These are phyloP conservation scores for Parasitella parasitica DNA, from an alignment of 371 early-diverging fungal genomes.

Conservation along the genomic window DNA sequence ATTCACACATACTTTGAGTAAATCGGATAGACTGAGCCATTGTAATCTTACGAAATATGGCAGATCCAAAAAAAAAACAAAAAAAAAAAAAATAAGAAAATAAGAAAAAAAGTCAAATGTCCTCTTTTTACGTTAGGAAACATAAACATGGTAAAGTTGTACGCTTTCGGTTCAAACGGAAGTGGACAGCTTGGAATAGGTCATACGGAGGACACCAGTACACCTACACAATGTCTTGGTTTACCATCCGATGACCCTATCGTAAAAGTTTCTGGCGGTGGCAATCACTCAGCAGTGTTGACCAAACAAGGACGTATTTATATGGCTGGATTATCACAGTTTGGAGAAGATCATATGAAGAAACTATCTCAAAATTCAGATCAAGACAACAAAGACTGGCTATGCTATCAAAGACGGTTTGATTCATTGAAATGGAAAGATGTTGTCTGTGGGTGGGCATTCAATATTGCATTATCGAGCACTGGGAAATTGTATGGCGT, in stretches of 20 bases:
- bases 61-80: no score
- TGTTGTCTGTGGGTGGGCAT: constrained; percentile 65
- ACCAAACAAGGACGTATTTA: constrained; percentile 29
- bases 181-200: constrained; percentile 65
- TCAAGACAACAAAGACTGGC: constrained; percentile 8
- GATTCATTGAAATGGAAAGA: constrained; percentile 31
- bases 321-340: constrained; percentile 21
- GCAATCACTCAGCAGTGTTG: constrained; percentile 64
- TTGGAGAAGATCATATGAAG: constrained; percentile 9
- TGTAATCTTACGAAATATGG: no score
- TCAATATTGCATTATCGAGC: constrained; percentile 43
- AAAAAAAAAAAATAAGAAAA: no score
- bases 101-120: no score
- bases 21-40: no score
- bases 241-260: constrained; percentile 23
- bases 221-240: constrained; percentile 28
- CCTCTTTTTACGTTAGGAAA: no score
- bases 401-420: constrained; percentile 4
- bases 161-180: constrained; percentile 67
- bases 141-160: constrained; percentile 28
- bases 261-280: constrained; percentile 52
- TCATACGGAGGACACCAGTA: constrained; percentile 39
- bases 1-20: no score
- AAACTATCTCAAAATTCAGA: neutral
- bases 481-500: constrained; percentile 42